Evolutionary conservation across 306 rosid genomes (phyloP), one percentile per base, ranked within the genome.

Genomic region (Rubus parviflorus): DNA sequence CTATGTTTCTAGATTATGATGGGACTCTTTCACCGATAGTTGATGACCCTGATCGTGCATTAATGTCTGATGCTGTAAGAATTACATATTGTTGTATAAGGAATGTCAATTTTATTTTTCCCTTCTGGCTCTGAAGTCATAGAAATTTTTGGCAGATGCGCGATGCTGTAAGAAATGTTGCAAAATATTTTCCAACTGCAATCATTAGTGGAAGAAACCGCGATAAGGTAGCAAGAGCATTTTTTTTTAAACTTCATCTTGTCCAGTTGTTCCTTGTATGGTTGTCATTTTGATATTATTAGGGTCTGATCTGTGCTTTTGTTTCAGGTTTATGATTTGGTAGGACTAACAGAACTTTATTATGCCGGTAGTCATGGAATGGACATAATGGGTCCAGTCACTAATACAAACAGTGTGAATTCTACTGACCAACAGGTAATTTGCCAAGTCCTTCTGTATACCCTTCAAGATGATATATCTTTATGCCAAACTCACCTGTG

Each of bases 311-410:
- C 42, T 15, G 12, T 60, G 42, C 5, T 41, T 49, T 85, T 52
- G 67, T 54, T 83, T 71, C 90, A 94, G 97, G 98, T 94, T 54
- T 90, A 56, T 79, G 95, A 92, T 22, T 83, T 94, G 77, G 92
- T 94, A 79, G 93, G 91, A 89, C 86, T 94, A 85, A 89, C 92
- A 41, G 97, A 94, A 85, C 95, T 94, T n/a, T 89, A 89, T 87
- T 94, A 94, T 57, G 97, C 98, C 48, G 97, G 97, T 75, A 94
- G 98, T 83, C 98, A 92, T 83, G 98, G 98, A 65, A 94, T 94
- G 98, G 98, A 94, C 83, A 94, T 94, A 70, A 81, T 87, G 77
- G 93, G 97, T 48, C 91, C 97, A 79, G 79, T 77, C 51, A 70
- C 80, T 80, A 81, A 79, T 40, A 51, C 83, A 54, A 52, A 84